A percentile compares a stretch with the other conserved stretches of the same genome.
These are phyloP conservation scores for sorghum (Sorghum bicolor) DNA, from an alignment of 176 grass and related monocot genomes.

Conservation along the genomic window DNA sequence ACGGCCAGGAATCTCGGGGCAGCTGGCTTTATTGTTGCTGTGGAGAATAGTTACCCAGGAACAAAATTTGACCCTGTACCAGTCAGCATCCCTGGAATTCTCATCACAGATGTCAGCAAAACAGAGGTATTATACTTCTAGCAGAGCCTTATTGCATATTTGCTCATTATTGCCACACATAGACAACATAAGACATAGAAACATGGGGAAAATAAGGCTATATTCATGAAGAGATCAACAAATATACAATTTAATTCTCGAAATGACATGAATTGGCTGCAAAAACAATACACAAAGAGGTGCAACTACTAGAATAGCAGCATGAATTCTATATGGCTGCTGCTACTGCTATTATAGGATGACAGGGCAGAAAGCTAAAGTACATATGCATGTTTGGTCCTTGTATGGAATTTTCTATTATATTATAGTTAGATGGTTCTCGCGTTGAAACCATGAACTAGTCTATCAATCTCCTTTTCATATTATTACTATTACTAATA, in stretches of 20 bases:
- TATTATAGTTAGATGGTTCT: background rate
- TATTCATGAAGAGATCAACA: background rate
- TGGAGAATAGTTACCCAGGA: constrained; percentile 90
- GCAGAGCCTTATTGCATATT: background rate
- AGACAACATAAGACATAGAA: background rate
- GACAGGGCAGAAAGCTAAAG: background rate
- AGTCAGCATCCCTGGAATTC: constrained; percentile 89
- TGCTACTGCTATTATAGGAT: background rate
- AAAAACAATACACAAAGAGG: background rate
- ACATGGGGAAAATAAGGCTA: background rate
- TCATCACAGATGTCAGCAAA: constrained; percentile 78
- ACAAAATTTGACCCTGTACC: constrained; percentile 98
- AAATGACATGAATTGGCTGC: background rate
- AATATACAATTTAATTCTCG: background rate
- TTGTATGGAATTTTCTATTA: constrained; percentile 8
- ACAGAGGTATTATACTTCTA: constrained; percentile 58
- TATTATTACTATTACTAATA: background rate
- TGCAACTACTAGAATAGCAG: background rate
- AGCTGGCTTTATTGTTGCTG: constrained; percentile 87
- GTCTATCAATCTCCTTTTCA: background rate
- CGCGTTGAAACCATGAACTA: background rate
- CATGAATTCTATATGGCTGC: background rate
- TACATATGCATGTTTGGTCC: background rate
- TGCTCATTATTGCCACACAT: background rate
- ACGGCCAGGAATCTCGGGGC: constrained; percentile 83